Base-by-base conservation (phyloP, 306 rosid genomes). In the Fragaria ananassa region DNA sequence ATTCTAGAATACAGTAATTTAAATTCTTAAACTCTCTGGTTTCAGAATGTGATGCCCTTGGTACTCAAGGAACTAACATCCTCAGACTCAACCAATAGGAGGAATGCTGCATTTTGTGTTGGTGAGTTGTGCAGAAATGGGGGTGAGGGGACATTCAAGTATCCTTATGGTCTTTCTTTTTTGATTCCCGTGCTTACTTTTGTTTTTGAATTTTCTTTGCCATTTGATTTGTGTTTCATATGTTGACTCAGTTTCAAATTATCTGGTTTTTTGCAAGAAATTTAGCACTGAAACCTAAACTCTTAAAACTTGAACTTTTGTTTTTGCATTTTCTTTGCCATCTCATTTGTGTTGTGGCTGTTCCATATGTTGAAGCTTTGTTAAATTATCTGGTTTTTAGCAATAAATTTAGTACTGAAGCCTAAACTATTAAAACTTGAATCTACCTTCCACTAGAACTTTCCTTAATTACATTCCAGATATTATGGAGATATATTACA, bases 101-200 rank as follows among this genome's bases (percentile, higher is more conserved):
- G 99, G 87, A 96, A 96, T 80, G 99, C 99, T 39, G 99, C 99
- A 73, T 96, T 96, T 83, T 96, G 98, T 88, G 99, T 92, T 77
- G 99, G 99, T 77, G 97, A 95, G 89, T 83, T 95, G 74, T 95
- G 99, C 81, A 95, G 87, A 83, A 95, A 92, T 87, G 97, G 99
- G 23, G 92, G 89, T 8, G 97, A 90, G 78, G 83, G 90, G 60
- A 83, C 96, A 73, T 80, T 92, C 70, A 95, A 85, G 99, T 95
- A 92, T 92, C 95, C 92, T 88, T 82, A 45, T 37, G 44, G 47
- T 66, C 47, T 21, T 66, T 25, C 71, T 49, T 57, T 54, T 25
- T 68, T 60, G 1, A 61, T 61, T 72, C 50, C 57, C 51, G 73
- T 82, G 8, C 46, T 10, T 56, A 18, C 37, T 60, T 45, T 27